These are phyloP conservation scores for Tribonema minus DNA, from an alignment of 108 stramenopile genomes.

Conservation along the genomic window DNA sequence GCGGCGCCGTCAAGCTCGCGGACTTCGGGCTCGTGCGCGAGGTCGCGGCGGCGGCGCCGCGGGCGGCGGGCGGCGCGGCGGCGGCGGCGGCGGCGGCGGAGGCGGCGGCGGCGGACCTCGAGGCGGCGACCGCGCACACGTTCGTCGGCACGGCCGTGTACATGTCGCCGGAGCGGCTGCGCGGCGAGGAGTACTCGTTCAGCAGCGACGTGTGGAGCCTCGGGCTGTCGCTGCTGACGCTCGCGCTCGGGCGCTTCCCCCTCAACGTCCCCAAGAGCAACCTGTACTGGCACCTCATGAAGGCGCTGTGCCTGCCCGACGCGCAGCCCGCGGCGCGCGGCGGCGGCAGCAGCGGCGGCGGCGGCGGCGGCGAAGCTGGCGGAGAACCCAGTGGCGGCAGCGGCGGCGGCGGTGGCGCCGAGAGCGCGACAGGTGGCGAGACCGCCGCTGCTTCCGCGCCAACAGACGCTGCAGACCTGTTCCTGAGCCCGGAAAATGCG, in stretches of 20 bases:
- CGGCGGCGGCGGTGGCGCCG: not conserved
- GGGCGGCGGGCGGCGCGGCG: no score
- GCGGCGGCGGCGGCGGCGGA: no score
- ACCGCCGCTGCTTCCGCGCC: no score
- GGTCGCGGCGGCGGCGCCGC: no score
- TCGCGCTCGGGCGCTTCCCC: conserved; percentile 76
- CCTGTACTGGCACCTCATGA: conserved; percentile 53
- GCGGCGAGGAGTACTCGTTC: conserved; percentile 57
- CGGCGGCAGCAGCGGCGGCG: not conserved
- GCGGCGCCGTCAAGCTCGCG: conserved; percentile 90
- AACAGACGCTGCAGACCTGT: no score
- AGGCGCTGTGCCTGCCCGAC: conserved; percentile 29
- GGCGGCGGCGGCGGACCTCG: no score
- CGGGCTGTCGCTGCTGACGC: conserved; percentile 79
- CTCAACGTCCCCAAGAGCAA: conserved; percentile 25
- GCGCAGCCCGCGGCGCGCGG: conserved; percentile 5
- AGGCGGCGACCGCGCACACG: conserved; percentile 53
- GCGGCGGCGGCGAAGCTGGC: not conserved
- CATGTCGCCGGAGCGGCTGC: conserved; percentile 65
- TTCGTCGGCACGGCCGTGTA: conserved; percentile 62
- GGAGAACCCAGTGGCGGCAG: not conserved
- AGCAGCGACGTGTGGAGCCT: conserved; percentile 64
- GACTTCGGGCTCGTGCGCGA: conserved; percentile 80
- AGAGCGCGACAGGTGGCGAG: conserved; percentile 2
- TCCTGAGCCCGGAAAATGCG: no score